Percentiles rank a stretch among this genome's conserved stretches.
Evolutionary conservation across 2,329 filamentous ascomycete species (phyloP).

Genomic region (Cyphellophora attinorum): DNA sequence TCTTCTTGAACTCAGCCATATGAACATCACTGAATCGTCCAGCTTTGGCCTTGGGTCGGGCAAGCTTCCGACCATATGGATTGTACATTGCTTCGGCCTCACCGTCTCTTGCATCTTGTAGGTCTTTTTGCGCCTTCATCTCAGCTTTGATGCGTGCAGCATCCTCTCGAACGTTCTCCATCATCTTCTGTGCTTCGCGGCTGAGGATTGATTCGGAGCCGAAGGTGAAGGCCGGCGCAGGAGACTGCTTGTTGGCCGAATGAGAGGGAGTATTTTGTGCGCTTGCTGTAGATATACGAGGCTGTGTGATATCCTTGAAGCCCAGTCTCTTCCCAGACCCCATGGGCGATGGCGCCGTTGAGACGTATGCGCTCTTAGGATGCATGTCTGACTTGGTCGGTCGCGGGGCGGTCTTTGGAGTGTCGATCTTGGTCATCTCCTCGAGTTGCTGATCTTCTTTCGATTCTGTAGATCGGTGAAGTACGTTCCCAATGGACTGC

Average conservation of each 20-base stretch:
- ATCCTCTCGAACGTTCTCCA: conserved; percentile 62
- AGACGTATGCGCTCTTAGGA: conserved; percentile 68
- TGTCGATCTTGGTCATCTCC: conserved; percentile 33
- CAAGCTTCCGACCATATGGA: conserved; percentile 58
- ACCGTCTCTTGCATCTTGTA: conserved; percentile 41
- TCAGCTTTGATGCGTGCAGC: conserved; percentile 61
- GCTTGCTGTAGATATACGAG: conserved; percentile 13
- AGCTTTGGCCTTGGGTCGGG: conserved; percentile 66
- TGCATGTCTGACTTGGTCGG: conserved; percentile 80
- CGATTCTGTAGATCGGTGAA: conserved; percentile 23
- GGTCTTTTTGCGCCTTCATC: conserved; percentile 53
- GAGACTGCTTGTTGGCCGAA: conserved; percentile 20
- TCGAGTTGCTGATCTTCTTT: conserved; percentile 22
- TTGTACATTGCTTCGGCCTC: conserved; percentile 30
- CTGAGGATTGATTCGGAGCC: conserved; percentile 34
- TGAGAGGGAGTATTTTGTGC: conserved; percentile 31
- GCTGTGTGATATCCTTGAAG: conserved; percentile 39
- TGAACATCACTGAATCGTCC: conserved; percentile 77
- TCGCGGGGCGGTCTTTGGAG: conserved; percentile 59
- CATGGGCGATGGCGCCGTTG: conserved; percentile 63
- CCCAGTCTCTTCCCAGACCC: conserved; percentile 74
- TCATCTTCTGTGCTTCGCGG: conserved; percentile 44
- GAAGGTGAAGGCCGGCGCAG: conserved; percentile 38
- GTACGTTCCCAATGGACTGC: conserved; percentile 23
- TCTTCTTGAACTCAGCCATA: conserved; percentile 86